Evolutionary conservation across 148 eudicot genomes (phyloP).

Genomic region (Rhododendron mucronatum): DNA sequence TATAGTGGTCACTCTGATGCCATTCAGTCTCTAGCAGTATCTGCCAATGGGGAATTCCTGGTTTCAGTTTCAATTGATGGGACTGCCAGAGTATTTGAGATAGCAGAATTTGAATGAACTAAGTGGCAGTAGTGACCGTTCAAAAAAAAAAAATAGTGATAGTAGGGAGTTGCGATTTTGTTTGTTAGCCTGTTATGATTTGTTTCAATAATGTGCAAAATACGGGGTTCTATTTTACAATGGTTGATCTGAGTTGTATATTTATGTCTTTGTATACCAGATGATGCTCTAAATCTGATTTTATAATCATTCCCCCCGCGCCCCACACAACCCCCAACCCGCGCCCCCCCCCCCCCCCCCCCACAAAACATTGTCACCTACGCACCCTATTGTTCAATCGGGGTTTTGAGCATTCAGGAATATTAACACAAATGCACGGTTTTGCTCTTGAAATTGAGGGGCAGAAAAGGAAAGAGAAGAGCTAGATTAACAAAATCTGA

Average conservation of each 20-base stretch:
- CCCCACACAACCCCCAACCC: too few species aligned
- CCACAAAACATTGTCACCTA: neutral
- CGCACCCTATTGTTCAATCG: neutral
- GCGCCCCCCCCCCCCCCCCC: neutral
- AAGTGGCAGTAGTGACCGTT: neutral
- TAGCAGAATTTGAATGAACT: constrained; percentile 30
- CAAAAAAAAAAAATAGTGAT: too few species aligned
- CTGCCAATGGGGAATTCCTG: constrained; percentile 51
- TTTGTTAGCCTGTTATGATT: neutral
- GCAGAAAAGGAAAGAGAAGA: neutral
- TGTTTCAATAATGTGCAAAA: neutral
- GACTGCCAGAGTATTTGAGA: constrained; percentile 80
- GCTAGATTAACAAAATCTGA: neutral
- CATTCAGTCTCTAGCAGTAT: constrained; percentile 59
- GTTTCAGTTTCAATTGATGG: constrained; percentile 77
- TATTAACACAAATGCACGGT: neutral
- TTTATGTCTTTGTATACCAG: neutral
- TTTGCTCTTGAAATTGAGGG: neutral
- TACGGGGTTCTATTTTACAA: neutral
- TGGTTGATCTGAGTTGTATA: neutral
- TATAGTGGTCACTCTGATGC: constrained; percentile 64
- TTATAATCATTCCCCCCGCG: neutral
- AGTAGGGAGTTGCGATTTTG: neutral
- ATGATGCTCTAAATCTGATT: neutral
- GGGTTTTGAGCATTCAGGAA: neutral